Conservation (phyloP, 2,329 filamentous ascomycete genomes). For the Ophiosphaerella herpotricha region DNA sequence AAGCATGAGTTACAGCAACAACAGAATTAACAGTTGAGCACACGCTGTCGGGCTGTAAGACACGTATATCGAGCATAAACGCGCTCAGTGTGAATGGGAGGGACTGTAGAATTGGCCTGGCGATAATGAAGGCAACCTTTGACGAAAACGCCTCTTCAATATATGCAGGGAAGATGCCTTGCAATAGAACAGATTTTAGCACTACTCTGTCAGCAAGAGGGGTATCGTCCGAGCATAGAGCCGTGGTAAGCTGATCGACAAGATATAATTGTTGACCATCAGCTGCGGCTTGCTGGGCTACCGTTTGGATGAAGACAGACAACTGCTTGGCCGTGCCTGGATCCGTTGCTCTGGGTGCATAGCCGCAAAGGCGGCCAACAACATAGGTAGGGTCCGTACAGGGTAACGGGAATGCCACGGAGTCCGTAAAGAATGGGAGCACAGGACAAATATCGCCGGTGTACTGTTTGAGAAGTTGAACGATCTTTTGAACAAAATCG, state of each 20-base stretch:
- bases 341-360: conserved; percentile 58
- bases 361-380: conserved; percentile 63
- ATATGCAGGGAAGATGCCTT: conserved; percentile 62
- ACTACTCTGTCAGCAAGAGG: conserved; percentile 49
- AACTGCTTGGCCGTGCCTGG: conserved; percentile 58
- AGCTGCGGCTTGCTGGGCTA: conserved; percentile 62
- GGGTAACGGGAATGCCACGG: conserved; percentile 63
- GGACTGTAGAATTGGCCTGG: conserved; percentile 58
- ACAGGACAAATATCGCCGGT: conserved; percentile 61
- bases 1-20: conserved; percentile 45
- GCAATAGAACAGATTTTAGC: conserved; percentile 58
- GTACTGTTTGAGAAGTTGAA: conserved; percentile 65
- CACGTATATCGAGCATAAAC: conserved; percentile 53
- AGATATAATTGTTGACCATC: conserved; percentile 64
- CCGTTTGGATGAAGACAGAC: conserved; percentile 62
- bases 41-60: conserved; percentile 48
- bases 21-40: conserved; percentile 45
- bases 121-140: conserved; percentile 56
- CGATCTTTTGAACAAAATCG: conserved; percentile 63
- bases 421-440: conserved; percentile 65
- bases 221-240: conserved; percentile 54
- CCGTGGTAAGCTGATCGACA: conserved; percentile 57
- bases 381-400: conserved; percentile 65
- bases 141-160: conserved; percentile 55
- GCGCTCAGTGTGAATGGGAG: conserved; percentile 49